Conservation (phyloP, 1,284 basidiomycete species). For the Apiotrichum mycotoxinovorans region DNA sequence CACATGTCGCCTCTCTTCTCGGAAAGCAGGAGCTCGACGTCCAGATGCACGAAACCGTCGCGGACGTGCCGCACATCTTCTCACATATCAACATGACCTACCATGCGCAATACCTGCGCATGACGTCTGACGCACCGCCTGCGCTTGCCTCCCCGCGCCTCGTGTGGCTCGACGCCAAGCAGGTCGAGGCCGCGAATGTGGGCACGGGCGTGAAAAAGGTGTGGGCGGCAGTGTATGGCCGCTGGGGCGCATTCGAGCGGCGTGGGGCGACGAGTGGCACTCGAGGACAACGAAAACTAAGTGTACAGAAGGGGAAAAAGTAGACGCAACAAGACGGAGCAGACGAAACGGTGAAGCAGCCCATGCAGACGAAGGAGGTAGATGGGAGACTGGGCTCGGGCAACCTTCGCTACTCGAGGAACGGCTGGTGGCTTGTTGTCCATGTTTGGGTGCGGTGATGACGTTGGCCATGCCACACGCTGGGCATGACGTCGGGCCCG, state of each 20-base stretch:
- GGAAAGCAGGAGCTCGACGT: not conserved
- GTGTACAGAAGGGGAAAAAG: not conserved
- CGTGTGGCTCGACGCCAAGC: slow-evolving; percentile 34
- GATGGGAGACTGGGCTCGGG: too few species aligned
- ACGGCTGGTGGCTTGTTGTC: too few species aligned
- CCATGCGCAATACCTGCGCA: slow-evolving; percentile 54
- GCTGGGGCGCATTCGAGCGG: slow-evolving; percentile 35
- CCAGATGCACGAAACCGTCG: not conserved
- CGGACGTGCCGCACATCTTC: slow-evolving; percentile 68
- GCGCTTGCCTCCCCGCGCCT: not conserved
- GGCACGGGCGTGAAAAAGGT: slow-evolving; percentile 50
- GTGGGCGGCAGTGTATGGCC: slow-evolving; percentile 42
- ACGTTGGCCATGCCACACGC: too few species aligned
- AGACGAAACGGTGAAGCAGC: too few species aligned
- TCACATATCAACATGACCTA: slow-evolving; percentile 90
- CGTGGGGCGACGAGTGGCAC: not conserved
- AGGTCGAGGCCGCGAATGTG: slow-evolving; percentile 40
- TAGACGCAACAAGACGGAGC: too few species aligned
- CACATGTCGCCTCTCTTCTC: not conserved
- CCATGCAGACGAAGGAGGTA: too few species aligned
- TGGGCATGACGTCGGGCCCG: too few species aligned
- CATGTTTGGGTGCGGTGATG: too few species aligned
- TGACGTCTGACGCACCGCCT: slow-evolving; percentile 12
- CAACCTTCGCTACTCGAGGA: too few species aligned
- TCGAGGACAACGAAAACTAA: too few species aligned